Evolutionary conservation across 345 rosid genomes (phyloP), one percentile per base, ranked within the genome.

Genomic region (Anacardium occidentale): DNA sequence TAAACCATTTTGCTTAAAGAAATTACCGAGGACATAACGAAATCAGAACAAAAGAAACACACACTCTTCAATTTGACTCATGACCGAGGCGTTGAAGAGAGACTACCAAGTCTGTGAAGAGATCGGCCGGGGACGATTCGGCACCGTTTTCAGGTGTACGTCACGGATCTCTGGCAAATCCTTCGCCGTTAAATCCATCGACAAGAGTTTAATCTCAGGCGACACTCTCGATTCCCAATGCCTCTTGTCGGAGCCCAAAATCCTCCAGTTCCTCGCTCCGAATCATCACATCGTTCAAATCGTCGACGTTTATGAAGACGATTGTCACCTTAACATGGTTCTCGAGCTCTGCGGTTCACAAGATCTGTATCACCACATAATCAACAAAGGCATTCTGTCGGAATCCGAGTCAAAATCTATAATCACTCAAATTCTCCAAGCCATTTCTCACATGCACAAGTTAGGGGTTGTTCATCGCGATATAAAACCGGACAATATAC

Each of bases 81-180:
- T 89, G 94, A 84, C 80, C 71, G 81, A 84, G 59, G 82, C 81
- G 12, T 62, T 89, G 53, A 76, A 68, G 55, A 63, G 75, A 72
- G 86, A 83, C 55, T 89, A 81, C 85, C 70, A 78, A 34, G 42
- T 89, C 53, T 51, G 69, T 60, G 86, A 82, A 22, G 91, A 89
- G 79, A 78, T 89, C 81, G 91, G 94, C 34, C 85, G 87, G 40
- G 94, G 94, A 34, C 76, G 91, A 50, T 89, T 85, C 73, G 94
- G 91, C 47, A 66, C 76, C 76, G 91, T 89, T 48, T 86, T 66
- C 44, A 74, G 80, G 69, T 89, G 91, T 75, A 75, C 51, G n/a
- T 78, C 81, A 1, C 56, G 58, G 15, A 48, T 22, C 50, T 66
- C 82, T 26, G 77, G 86, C 17, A 73, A 74, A 0, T 65, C 82